phyloP scores from a whole-genome alignment of 257 asterid genomes.

The Penstemon barbatus region DNA sequence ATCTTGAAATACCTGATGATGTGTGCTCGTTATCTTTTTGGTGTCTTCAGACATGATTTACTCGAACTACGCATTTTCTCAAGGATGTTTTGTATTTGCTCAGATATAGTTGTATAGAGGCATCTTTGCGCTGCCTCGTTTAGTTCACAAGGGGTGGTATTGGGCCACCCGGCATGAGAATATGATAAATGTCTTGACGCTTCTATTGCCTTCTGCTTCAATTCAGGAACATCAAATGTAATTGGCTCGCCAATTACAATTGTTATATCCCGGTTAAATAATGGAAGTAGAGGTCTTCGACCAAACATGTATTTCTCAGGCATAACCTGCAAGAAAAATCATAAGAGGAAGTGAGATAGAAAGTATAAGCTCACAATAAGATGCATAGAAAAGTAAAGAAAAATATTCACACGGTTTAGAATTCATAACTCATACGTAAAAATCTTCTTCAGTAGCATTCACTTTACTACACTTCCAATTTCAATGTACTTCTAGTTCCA shows the following conservation, averaged over 20 bases:
- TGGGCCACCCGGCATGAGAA: constrained; percentile 60
- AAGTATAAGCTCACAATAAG: too few species aligned
- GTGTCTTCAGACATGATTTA: constrained; percentile 32
- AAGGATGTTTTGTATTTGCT: constrained; percentile 62
- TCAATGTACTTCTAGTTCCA: too few species aligned
- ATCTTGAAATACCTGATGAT: too few species aligned
- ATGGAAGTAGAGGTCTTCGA: constrained; percentile 74
- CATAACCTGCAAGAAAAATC: constrained; percentile 64
- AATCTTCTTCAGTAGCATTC: too few species aligned
- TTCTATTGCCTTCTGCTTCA: constrained; percentile 64
- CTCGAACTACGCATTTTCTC: constrained; percentile 52
- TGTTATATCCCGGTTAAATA: constrained; percentile 61
- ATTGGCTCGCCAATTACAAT: constrained; percentile 84
- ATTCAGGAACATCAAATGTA: constrained; percentile 62
- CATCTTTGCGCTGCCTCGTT: constrained; percentile 82
- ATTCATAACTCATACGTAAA: too few species aligned
- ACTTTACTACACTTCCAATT: too few species aligned
- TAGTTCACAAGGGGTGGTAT: constrained; percentile 53
- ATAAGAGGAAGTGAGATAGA: too few species aligned
- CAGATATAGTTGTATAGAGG: constrained; percentile 69
- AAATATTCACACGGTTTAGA: too few species aligned
- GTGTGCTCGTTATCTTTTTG: too few species aligned
- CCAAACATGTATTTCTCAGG: constrained; percentile 82
- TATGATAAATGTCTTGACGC: constrained; percentile 46
- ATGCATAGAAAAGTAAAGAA: too few species aligned